Evolutionary conservation across 345 rosid species (phyloP).

Genomic region (Eucalyptus tenuipes): DNA sequence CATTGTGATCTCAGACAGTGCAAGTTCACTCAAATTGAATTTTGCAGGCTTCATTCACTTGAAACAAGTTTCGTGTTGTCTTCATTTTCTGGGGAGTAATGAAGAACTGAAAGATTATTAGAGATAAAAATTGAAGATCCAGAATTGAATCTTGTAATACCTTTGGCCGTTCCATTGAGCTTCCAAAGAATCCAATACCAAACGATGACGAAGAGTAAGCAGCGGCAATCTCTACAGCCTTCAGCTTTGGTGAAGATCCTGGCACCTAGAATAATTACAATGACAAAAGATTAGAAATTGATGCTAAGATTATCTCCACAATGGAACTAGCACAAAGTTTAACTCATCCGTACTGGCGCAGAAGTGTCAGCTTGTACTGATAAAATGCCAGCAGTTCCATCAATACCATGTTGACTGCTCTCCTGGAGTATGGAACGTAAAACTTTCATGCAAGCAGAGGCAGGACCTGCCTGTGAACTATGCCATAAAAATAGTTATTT

Average conservation of each 20-base stretch:
- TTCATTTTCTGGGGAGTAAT: neutral
- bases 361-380: conserved; percentile 82
- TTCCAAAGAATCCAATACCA: conserved; percentile 90
- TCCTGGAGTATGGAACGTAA: conserved; percentile 39
- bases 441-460: conserved; percentile 74
- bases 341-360: conserved; percentile 13
- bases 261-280: conserved; percentile 20
- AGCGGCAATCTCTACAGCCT: conserved; percentile 88
- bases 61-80: neutral
- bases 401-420: conserved; percentile 19
- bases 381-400: conserved; percentile 64
- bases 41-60: neutral
- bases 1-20: neutral
- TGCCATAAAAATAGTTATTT: neutral
- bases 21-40: neutral
- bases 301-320: neutral
- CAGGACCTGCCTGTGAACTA: conserved; percentile 92
- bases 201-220: conserved; percentile 70
- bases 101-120: neutral
- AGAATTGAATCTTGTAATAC: conserved; percentile 12
- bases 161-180: conserved; percentile 74
- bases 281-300: neutral
- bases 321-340: neutral
- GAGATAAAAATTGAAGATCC: neutral
- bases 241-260: conserved; percentile 37